Evolutionary conservation across 2,329 filamentous ascomycete genomes (phyloP), one percentile per base, ranked within the genome.

Genomic region (Aspergillus brasiliensis): DNA sequence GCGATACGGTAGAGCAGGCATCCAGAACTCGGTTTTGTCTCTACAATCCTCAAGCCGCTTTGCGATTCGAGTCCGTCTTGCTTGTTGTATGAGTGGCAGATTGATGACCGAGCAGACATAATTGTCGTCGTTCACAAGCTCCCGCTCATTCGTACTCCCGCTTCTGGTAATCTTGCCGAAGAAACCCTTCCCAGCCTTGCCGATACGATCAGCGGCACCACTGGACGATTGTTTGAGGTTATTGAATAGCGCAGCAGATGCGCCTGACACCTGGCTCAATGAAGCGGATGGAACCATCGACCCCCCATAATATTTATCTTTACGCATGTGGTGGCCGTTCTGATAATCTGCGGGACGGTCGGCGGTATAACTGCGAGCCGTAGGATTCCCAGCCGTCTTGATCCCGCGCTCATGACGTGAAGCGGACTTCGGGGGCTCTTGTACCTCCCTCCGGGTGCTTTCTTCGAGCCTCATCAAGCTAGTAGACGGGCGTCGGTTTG

Each of bases 11-110:
- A 98, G 88, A 6, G 92, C 91, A 11, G 94, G 94, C 93, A 98
- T 97, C 94, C 94, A 98, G 72, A 96, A 98, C 72, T 97, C 94
- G 0, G 94, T 98, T 82, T 97, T 97, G 72, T 98, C 94, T 63
- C 89, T 86, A 8, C 93, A 97, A 62, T 91, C 87, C 71, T 96
- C 91, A 46, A 98, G 81, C 28, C 90, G 87, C 77, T 94, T 96
- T 7, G 92, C 96, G 72, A 98, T 97, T 64, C 94, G 86, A 0
- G 94, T 97, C 64, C 88, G 82, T n/a, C 94, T 87, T 6, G 93
- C 93, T 77, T 98, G 94, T 73, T 97, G 90, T 25, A 96, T 84
- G 28, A 98, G 80, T 1, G 92, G 92, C 52, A 91, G 81, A 69
- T 95, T 96, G 73, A 98, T 91, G 46, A 96, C 88, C 67, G 90